A percentile compares a stretch with the other conserved stretches of the same genome.
Conservation (phyloP, 352 stramenopile genomes). For the Phytophthora kernoviae region DNA sequence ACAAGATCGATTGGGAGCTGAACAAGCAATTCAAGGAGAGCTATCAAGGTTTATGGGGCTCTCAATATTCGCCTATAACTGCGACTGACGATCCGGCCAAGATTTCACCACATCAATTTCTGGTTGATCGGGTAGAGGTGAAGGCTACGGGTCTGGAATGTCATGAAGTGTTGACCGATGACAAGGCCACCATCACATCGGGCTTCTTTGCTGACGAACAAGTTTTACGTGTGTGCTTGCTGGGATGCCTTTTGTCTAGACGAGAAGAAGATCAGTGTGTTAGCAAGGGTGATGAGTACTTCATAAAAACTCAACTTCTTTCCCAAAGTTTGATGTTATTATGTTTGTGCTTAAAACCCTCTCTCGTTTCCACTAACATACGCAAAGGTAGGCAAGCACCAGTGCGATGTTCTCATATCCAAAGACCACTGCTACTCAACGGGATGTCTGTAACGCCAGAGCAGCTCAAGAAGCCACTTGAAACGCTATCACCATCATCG, state of each 20-base stretch:
- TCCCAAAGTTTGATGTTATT: slow-evolving; percentile 7
- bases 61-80: neutral
- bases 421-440: slow-evolving; percentile 49
- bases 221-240: neutral
- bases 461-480: slow-evolving; percentile 69
- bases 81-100: neutral
- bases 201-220: slow-evolving; percentile 32
- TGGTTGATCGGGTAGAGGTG: slow-evolving; percentile 11
- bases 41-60: slow-evolving; percentile 25
- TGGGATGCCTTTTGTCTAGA: too few relatives aligned
- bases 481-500: slow-evolving; percentile 38
- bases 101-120: neutral
- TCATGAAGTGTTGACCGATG: slow-evolving; percentile 12
- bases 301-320: neutral
- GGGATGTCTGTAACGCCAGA: slow-evolving; percentile 40
- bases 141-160: slow-evolving; percentile 11
- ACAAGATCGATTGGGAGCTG: slow-evolving; percentile 56
- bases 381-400: too few relatives aligned
- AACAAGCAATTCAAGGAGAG: slow-evolving; percentile 36
- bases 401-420: slow-evolving; percentile 24
- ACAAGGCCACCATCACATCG: neutral
- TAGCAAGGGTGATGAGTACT: neutral
- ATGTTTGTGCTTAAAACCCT: slow-evolving; percentile 1
- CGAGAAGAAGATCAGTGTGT: neutral
- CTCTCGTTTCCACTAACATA: too few relatives aligned